Conservation (phyloP, 2,329 filamentous ascomycete genomes). For the Endocalyx cinctus region DNA sequence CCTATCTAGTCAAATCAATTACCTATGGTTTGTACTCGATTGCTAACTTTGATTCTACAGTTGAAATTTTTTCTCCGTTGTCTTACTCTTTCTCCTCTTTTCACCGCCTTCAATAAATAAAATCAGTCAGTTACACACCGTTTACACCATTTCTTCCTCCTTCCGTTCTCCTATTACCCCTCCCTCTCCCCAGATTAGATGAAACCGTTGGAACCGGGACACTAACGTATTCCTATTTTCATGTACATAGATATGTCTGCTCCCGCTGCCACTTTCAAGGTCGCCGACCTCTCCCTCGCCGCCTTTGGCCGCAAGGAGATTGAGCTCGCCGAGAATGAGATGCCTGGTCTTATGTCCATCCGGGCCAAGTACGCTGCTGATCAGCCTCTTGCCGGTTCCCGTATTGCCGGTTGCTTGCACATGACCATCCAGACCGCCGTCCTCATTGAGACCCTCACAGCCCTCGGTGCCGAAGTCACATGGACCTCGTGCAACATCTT, state of each 20-base stretch:
- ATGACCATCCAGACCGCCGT: constrained; percentile 99
- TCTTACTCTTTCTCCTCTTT: too few species aligned
- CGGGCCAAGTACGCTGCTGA: constrained; percentile 85
- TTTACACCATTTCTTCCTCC: too few species aligned
- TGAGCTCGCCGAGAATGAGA: constrained; percentile 92
- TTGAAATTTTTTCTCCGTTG: too few species aligned
- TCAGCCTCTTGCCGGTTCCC: constrained; percentile 90
- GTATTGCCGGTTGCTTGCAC: constrained; percentile 97
- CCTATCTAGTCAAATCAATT: too few species aligned
- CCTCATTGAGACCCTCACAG: constrained; percentile 93
- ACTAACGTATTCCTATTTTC: too few species aligned
- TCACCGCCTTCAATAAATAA: too few species aligned
- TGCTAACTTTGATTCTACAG: too few species aligned
- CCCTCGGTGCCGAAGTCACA: constrained; percentile 95
- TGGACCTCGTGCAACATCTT: constrained; percentile 99
- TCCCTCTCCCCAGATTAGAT: too few species aligned
- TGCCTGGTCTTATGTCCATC: constrained; percentile 97
- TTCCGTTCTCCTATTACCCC: too few species aligned
- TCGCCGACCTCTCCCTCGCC: constrained; percentile 95
- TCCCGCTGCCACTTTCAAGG: constrained; percentile 93
- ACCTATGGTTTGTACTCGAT: too few species aligned
- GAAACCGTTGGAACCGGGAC: too few species aligned
- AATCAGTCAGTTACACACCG: too few species aligned
- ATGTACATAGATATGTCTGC: constrained; percentile 63
- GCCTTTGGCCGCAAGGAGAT: constrained; percentile 99